These are phyloP conservation scores for Hevea brasiliensis DNA, from an alignment of 345 rosid species.

Conservation along the genomic window DNA sequence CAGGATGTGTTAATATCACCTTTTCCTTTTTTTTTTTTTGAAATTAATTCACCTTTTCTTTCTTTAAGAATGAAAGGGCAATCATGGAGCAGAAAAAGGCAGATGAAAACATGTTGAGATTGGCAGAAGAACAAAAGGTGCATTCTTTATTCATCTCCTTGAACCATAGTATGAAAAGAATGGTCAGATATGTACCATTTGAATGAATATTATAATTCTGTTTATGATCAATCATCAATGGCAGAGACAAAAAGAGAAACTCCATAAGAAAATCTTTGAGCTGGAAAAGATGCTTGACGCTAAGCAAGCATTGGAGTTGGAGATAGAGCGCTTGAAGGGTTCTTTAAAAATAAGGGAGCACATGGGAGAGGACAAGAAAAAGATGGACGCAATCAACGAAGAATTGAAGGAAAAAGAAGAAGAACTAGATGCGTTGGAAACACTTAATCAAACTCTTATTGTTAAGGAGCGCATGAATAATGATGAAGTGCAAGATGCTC, in stretches of 20 bases:
- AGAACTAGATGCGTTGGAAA: slow-evolving; percentile 41
- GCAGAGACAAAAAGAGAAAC: slow-evolving; percentile 64
- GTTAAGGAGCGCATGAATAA: slow-evolving; percentile 49
- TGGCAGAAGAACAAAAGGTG: slow-evolving; percentile 76
- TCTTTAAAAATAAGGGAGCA: slow-evolving; percentile 59
- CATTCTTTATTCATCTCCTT: not conserved
- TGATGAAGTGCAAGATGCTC: slow-evolving; percentile 64
- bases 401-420: slow-evolving; percentile 58
- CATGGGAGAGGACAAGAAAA: slow-evolving; percentile 53
- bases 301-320: slow-evolving; percentile 72
- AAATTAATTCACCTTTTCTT: slow-evolving; percentile 40
- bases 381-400: slow-evolving; percentile 40
- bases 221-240: slow-evolving; percentile 19
- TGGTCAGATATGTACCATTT: not conserved
- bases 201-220: not conserved
- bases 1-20: slow-evolving; percentile 45
- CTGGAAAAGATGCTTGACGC: slow-evolving; percentile 55
- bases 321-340: slow-evolving; percentile 70
- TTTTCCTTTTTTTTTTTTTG: slow-evolving; percentile 11
- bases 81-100: slow-evolving; percentile 71
- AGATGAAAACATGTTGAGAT: slow-evolving; percentile 45
- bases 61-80: slow-evolving; percentile 61
- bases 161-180: not conserved
- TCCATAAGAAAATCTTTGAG: slow-evolving; percentile 48
- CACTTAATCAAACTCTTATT: slow-evolving; percentile 44